Conservation (phyloP, 1,284 basidiomycete genomes). For the Ustilago trichophora region DNA sequence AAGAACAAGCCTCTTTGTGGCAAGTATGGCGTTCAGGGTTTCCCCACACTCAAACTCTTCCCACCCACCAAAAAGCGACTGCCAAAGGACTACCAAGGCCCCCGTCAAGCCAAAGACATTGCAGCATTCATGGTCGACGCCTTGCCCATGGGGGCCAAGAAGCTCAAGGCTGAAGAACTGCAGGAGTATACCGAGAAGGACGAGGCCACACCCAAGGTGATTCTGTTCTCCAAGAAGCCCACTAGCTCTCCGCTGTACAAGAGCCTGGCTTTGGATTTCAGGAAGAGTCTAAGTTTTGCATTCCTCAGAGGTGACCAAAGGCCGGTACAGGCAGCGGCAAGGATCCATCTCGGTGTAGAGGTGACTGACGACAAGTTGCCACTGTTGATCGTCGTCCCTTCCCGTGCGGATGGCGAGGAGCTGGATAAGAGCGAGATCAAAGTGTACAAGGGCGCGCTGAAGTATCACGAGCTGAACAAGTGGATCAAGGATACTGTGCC, state of each 20-base stretch:
- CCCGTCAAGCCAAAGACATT: slow-evolving; percentile 78
- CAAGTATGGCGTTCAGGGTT: slow-evolving; percentile 86
- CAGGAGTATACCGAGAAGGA: slow-evolving; percentile 39
- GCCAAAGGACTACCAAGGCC: slow-evolving; percentile 77
- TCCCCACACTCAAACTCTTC: slow-evolving; percentile 83
- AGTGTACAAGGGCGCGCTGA: slow-evolving; percentile 54
- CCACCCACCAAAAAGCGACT: slow-evolving; percentile 69
- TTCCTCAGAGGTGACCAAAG: slow-evolving; percentile 56
- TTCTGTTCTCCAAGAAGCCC: slow-evolving; percentile 62
- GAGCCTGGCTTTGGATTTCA: slow-evolving; percentile 62
- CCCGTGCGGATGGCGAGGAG: slow-evolving; percentile 18
- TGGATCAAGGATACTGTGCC: slow-evolving; percentile 58
- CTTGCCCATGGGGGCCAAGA: slow-evolving; percentile 76
- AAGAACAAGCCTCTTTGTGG: slow-evolving; percentile 82
- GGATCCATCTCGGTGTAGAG: slow-evolving; percentile 50
- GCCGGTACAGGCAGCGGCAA: slow-evolving; percentile 43
- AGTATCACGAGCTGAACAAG: slow-evolving; percentile 53
- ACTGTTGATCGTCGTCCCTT: slow-evolving; percentile 49
- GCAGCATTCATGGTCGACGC: slow-evolving; percentile 81
- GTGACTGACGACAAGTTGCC: slow-evolving; percentile 54
- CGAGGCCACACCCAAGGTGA: slow-evolving; percentile 46
- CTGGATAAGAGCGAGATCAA: slow-evolving; percentile 42
- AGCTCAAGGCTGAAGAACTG: slow-evolving; percentile 72
- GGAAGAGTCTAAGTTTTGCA: slow-evolving; percentile 53
- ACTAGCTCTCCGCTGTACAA: slow-evolving; percentile 62